Evolutionary conservation across 1,284 basidiomycete species (phyloP), one percentile per base, ranked within the genome.

Genomic region (Sanghuangporus weigelae): DNA sequence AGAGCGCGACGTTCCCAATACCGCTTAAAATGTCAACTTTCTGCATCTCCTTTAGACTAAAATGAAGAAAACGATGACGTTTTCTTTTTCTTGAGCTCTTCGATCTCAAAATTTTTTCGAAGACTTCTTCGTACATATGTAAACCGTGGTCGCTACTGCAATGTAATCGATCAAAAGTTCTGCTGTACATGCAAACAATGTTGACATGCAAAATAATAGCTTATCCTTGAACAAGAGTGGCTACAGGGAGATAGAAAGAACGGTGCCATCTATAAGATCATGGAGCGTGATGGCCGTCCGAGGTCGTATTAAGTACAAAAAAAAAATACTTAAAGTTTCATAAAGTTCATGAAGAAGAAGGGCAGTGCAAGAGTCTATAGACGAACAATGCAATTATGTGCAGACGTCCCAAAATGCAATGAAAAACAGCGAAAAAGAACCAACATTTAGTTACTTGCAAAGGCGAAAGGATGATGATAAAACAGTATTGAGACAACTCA

Each of bases 1-100:
- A 16, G 61, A 63, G 36, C 58, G 58, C 23, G 36, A 35, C 19
- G 48, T 38, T 38, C 44, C 58, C 23, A 48, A 60, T 40, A 23
- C 38, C 12, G 19, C 49, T 21, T 60, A 60, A 23, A 26, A 51
- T 31, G 48, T 5, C n/a, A 5, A 10, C 16, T 57, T 42, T 23
- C 19, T 19, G 39, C 38, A 8, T 35, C 12, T 54, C 8, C 31
- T 14, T 26, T 51, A 7, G 21, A 35, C 50, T 54, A 12, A 35
- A 35, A 11, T 31, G 16, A 54, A 36, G 53, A 54, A 54, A 54
- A 54, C 53, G 26, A 3, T 16, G 14, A 36, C 12, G 53, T 54
- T 54, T 54, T 54, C 53, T 54, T 54, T 49, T 39, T 5, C 6
- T 26, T 23, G 49, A 31, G 49, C 26, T 51, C 21, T 51, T 51